These are phyloP conservation scores for Pleurotus sapidus DNA, from an alignment of 768 basidiomycete species.

Conservation along the genomic window DNA sequence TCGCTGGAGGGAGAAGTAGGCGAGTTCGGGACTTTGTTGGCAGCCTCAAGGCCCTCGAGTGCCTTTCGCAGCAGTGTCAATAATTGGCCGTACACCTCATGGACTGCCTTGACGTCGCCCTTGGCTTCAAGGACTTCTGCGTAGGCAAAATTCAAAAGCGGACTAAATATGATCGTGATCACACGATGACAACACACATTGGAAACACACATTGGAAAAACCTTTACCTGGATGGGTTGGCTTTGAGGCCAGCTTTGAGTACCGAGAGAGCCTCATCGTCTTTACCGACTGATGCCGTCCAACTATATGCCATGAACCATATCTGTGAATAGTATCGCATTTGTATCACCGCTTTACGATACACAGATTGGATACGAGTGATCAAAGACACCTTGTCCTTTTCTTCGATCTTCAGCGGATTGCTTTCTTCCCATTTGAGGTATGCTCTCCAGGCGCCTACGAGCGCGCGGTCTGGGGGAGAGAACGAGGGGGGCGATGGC, in stretches of 20 bases:
- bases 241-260: slow-evolving; percentile 82
- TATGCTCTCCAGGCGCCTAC: slow-evolving; percentile 91
- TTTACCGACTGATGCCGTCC: slow-evolving; percentile 71
- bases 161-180: slow-evolving; percentile 41
- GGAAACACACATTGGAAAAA: too few relatives aligned
- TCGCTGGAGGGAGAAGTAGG: slow-evolving; percentile 14
- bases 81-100: slow-evolving; percentile 70
- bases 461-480: slow-evolving; percentile 64
- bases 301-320: slow-evolving; percentile 92
- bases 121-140: slow-evolving; percentile 68
- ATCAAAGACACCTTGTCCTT: slow-evolving; percentile 68
- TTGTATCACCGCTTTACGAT: slow-evolving; percentile 84
- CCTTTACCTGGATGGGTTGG: slow-evolving; percentile 75
- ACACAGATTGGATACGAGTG: slow-evolving; percentile 74
- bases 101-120: slow-evolving; percentile 62
- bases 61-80: slow-evolving; percentile 60
- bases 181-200: background rate
- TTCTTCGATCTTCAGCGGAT: slow-evolving; percentile 90
- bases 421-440: slow-evolving; percentile 92
- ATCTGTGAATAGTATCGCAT: slow-evolving; percentile 96
- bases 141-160: slow-evolving; percentile 87
- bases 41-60: slow-evolving; percentile 58
- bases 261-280: slow-evolving; percentile 79
- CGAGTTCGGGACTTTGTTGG: slow-evolving; percentile 32
- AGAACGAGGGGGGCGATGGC: slow-evolving; percentile 72